A percentile compares a stretch with the other conserved stretches of the same genome.
These are phyloP conservation scores for Asterophora lycoperdoides DNA, from an alignment of 768 basidiomycete genomes.

Conservation along the genomic window DNA sequence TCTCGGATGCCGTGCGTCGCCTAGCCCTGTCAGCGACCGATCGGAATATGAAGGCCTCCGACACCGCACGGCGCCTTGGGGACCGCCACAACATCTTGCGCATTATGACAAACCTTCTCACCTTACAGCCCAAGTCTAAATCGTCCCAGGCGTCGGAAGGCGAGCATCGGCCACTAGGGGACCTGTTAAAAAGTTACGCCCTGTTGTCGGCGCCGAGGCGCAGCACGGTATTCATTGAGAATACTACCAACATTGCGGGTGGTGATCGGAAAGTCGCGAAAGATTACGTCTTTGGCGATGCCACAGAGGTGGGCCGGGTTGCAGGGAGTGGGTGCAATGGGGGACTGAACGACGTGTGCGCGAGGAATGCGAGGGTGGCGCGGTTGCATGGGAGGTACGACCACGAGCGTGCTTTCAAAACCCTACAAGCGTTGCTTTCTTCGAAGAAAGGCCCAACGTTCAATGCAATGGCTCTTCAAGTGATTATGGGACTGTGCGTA, in stretches of 20 bases:
- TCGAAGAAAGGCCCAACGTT: slow-evolving; percentile 19
- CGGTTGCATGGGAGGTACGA: slow-evolving; percentile 54
- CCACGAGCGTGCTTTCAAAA: slow-evolving; percentile 66
- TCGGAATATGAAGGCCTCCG: slow-evolving; percentile 34
- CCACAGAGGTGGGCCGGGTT: slow-evolving; percentile 10
- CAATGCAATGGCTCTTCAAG: slow-evolving; percentile 30
- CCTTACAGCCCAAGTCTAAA: slow-evolving; percentile 46
- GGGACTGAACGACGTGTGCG: slow-evolving; percentile 46
- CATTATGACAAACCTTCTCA: slow-evolving; percentile 74
- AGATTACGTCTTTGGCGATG: slow-evolving; percentile 52
- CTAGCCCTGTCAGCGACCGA: slow-evolving; percentile 62
- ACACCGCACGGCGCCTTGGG: slow-evolving; percentile 37
- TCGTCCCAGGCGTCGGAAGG: slow-evolving; percentile 34
- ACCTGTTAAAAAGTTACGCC: slow-evolving; percentile 38
- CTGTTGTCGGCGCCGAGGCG: slow-evolving; percentile 40
- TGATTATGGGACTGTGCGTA: slow-evolving; percentile 48
- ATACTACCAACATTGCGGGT: slow-evolving; percentile 46
- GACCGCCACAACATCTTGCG: slow-evolving; percentile 60
- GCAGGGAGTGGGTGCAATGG: slow-evolving; percentile 16
- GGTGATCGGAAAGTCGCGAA: slow-evolving; percentile 54
- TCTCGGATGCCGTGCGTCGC: slow-evolving; percentile 70
- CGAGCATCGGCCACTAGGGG: slow-evolving; percentile 35
- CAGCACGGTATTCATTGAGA: slow-evolving; percentile 57
- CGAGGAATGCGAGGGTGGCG: slow-evolving; percentile 58
- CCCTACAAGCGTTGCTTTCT: slow-evolving; percentile 47